Evolutionary conservation across 1,139 yeast species (phyloP), one percentile per base, ranked within the genome.

Genomic region (Petasospora fabianii): DNA sequence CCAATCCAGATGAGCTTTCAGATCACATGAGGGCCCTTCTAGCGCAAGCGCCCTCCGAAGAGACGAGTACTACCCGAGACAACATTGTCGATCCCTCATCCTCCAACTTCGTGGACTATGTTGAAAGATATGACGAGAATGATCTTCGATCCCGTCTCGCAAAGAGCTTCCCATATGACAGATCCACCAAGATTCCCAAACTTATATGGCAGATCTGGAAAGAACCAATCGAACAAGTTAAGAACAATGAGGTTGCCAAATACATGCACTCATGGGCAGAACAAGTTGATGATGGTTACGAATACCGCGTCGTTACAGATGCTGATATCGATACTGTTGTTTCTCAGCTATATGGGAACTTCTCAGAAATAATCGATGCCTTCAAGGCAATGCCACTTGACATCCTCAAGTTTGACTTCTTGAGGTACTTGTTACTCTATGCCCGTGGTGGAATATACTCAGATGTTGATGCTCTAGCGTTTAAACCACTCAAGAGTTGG

Each of bases 381-480:
- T 92, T 82, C 61, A 71, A 73, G 35, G 53, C 72, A 16, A 68
- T 90, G 77, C 97, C 97, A 2, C 75, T 77, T 51, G 71, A 75
- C 36, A 84, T 88, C 36, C 65, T 90, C 47, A 82, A 82, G 57
- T 95, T 94, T 16, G 97, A 90, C 61, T 90, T 90, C 56, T 83
- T 88, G 66, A 68, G 96, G 44, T 90, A 90, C 60, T 68, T 92
- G 53, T 75, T 90, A 35, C 62, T 90, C 30, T 80, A 71, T 54
- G 96, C 97, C 6, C 71, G 87, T 43, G 98, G 97, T 24, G 97
- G 98, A 2, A 80, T 86, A 1, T 90, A 90, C 36, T 72, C 94
- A 0, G 98, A 90, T 59, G 82, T 87, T 41, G 97, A 90, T 58
- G 90, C 97, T 73, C 75, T 79, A 40, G 73, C 73, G 53, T 68